Evolutionary conservation across 768 basidiomycete genomes (phyloP).

Genomic region (Chalciporus chontae): DNA sequence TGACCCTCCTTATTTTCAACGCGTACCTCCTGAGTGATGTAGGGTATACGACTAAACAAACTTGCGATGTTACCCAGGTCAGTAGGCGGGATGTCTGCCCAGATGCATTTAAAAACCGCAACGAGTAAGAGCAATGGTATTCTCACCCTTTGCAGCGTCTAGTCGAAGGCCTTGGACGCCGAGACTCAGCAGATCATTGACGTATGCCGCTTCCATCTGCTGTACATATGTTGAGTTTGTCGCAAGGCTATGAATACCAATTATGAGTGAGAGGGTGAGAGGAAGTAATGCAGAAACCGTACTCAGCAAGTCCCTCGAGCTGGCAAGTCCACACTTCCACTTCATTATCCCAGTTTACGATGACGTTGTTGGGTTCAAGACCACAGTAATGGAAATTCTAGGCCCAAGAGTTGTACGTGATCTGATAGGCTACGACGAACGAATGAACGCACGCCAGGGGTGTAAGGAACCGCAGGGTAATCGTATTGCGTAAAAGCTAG

Average conservation of each 20-base stretch:
- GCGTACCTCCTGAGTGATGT: conserved; percentile 59
- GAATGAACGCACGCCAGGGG: background rate
- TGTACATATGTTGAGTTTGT: conserved; percentile 63
- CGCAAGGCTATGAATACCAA: conserved; percentile 41
- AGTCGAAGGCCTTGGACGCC: conserved; percentile 61
- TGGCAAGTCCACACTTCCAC: conserved; percentile 47
- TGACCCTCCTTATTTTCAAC: no score
- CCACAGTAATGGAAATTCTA: conserved; percentile 61
- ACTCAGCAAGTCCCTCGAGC: conserved; percentile 39
- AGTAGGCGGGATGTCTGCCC: conserved; percentile 33
- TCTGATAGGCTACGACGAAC: background rate
- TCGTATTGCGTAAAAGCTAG: background rate
- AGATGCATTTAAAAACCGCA: background rate
- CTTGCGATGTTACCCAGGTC: conserved; percentile 55
- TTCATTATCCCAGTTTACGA: conserved; percentile 51
- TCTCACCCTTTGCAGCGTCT: conserved; percentile 62
- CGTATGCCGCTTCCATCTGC: conserved; percentile 50
- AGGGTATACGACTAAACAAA: conserved; percentile 40
- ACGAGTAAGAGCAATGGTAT: conserved; percentile 27
- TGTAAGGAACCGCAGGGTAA: background rate
- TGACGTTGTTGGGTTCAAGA: conserved; percentile 47
- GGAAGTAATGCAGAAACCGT: conserved; percentile 4
- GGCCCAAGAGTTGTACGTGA: background rate
- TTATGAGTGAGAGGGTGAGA: no score
- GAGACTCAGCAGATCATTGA: conserved; percentile 56